phyloP scores from a whole-genome alignment of 805 yeast species.

The Metahyphopichia silvanorum region DNA sequence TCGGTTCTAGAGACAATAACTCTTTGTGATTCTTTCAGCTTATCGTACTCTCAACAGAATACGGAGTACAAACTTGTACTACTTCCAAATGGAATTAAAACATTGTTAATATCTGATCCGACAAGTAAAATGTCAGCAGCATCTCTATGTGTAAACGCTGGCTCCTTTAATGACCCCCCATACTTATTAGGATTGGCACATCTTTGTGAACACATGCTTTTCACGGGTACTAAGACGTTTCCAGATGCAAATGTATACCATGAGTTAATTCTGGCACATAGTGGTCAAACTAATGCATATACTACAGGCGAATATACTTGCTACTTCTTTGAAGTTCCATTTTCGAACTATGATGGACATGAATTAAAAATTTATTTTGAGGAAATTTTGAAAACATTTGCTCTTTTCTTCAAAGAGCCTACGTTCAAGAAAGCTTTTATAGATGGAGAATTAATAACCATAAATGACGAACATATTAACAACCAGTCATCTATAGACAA shows the following conservation, averaged over 20 bases:
- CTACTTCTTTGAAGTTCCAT: conserved; percentile 61
- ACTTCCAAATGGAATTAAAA: conserved; percentile 67
- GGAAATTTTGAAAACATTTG: conserved; percentile 45
- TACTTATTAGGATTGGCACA: conserved; percentile 82
- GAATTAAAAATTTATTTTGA: conserved; percentile 40
- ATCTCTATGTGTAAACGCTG: conserved; percentile 73
- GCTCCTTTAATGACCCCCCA: conserved; percentile 76
- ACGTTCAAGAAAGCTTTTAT: conserved; percentile 40
- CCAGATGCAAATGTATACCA: conserved; percentile 48
- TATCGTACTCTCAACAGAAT: conserved; percentile 5
- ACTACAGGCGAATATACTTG: conserved; percentile 68
- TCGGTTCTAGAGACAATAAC: no score
- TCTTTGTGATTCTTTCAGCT: no score
- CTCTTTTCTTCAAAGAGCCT: conserved; percentile 51
- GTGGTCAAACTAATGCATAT: conserved; percentile 64
- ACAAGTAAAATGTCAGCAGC: conserved; percentile 61
- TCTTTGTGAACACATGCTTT: conserved; percentile 25
- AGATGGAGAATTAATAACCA: conserved; percentile 53
- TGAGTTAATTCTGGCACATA: conserved; percentile 39
- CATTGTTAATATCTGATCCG: conserved; percentile 74
- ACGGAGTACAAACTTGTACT: conserved; percentile 43
- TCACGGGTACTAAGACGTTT: conserved; percentile 49
- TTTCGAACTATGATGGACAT: conserved; percentile 6
- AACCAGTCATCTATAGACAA: conserved; percentile 46
- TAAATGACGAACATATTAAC: conserved; percentile 65